Percentiles rank a stretch among this genome's conserved stretches.
Conservation (phyloP, 208 protist species). For the Acanthamoeba culbertsoni region DNA sequence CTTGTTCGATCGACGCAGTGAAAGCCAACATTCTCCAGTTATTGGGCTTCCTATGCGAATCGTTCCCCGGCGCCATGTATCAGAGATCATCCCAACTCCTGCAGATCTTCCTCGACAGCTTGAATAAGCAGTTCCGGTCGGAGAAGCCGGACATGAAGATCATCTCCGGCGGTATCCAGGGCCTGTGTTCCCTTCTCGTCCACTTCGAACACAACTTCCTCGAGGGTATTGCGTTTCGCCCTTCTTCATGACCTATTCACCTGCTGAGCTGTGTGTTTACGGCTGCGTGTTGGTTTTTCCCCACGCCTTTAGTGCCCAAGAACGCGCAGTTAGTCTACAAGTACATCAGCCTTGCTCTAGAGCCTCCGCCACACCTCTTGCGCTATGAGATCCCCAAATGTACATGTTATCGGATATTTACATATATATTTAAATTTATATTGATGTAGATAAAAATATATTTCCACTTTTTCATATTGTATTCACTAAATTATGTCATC, state of each 20-base stretch:
- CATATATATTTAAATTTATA: background rate
- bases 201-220: constrained; percentile 61
- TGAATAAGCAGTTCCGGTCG: constrained; percentile 60
- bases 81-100: constrained; percentile 51
- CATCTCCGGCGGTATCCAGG: constrained; percentile 63
- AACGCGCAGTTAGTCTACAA: constrained; percentile 64
- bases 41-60: constrained; percentile 40
- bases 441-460: background rate
- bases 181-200: constrained; percentile 58
- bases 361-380: constrained; percentile 52
- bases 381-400: constrained; percentile 68
- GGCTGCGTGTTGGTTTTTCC: background rate
- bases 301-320: constrained; percentile 26
- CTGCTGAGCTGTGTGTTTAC: background rate
- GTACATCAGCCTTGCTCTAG: constrained; percentile 59
- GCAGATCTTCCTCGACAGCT: constrained; percentile 61
- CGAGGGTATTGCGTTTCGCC: background rate
- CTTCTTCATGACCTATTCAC: background rate
- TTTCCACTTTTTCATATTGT: no score
- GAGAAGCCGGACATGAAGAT: constrained; percentile 68
- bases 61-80: constrained; percentile 56
- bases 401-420: background rate
- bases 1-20: background rate
- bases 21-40: constrained; percentile 59
- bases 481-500: no score